These are phyloP conservation scores for Conticribra guillardii DNA, from an alignment of 108 stramenopile genomes.

Conservation along the genomic window DNA sequence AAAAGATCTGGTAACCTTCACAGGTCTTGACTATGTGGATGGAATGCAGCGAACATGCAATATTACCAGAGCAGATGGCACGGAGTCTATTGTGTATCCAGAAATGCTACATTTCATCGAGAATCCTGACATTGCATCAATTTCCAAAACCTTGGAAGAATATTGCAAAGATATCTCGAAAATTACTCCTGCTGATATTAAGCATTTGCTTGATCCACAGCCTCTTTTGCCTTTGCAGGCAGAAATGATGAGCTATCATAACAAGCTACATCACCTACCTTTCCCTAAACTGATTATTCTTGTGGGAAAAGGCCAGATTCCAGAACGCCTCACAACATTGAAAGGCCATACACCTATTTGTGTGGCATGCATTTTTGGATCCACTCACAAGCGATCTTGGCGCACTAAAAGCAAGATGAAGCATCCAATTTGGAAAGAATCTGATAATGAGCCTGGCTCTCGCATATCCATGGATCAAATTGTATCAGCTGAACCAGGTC, in stretches of 20 bases:
- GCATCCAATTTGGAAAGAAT: background rate
- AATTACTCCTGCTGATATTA: slow-evolving; percentile 1
- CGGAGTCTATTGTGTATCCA: background rate
- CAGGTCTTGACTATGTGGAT: too few species aligned
- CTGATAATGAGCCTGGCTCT: slow-evolving; percentile 24
- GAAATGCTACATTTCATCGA: background rate
- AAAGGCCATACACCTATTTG: slow-evolving; percentile 27
- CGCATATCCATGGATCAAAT: slow-evolving; percentile 52
- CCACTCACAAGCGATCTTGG: slow-evolving; percentile 21
- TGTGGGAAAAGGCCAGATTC: slow-evolving; percentile 15
- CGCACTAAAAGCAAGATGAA: slow-evolving; percentile 8
- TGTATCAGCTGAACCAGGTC: slow-evolving; percentile 39
- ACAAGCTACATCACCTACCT: slow-evolving; percentile 23
- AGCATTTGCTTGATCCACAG: slow-evolving; percentile 2
- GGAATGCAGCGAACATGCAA: too few species aligned
- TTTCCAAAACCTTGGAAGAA: background rate
- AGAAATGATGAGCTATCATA: slow-evolving; percentile 20
- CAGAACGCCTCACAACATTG: slow-evolving; percentile 6
- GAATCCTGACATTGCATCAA: slow-evolving; percentile 14
- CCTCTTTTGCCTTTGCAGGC: slow-evolving; percentile 24
- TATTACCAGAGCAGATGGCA: too few species aligned
- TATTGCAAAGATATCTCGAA: slow-evolving; percentile 10
- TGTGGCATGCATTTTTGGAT: slow-evolving; percentile 23
- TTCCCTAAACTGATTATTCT: slow-evolving; percentile 22
- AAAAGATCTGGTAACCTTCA: too few species aligned